Base-by-base conservation (phyloP, 2,329 filamentous ascomycete genomes). In the Aureobasidium pullulans region DNA sequence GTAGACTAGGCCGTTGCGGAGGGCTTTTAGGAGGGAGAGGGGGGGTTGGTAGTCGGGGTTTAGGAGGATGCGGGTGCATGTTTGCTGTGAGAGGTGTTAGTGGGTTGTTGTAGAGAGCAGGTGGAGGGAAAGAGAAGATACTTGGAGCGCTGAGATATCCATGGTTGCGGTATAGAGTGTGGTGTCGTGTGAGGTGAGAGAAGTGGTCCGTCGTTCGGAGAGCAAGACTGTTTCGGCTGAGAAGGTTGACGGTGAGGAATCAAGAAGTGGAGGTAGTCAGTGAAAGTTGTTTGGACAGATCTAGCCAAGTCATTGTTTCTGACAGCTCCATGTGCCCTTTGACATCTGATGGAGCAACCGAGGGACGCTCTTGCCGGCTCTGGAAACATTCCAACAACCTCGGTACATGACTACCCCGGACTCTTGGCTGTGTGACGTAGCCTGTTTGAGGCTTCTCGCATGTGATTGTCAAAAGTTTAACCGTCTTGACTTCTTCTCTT, bases 1-100 rank as follows among this genome's bases (percentile, higher is more conserved):
- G 76, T 99, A 99, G 64, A 99, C 90, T 65, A 92, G 86, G 73
- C 94, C 94, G 84, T 97, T 99, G 76, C 94, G 90, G 66, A 94
- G 88, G 68, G 86, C 90, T 82, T 99, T 99, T 73, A 96, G 73
- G 66, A 99, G 81, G 60, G 89, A 84, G 63, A 99, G 83, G 59
- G 91, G 73, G 68, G 94, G 90, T 68, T 94, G 90, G 76, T 96
- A 89, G 65, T 84, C 81, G 6, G 92, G 91, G 72, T 97, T 85
- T 63, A 94, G 83, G 65, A 92, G 79, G 60, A 96, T 80, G 66
- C 82, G 81, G 77, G 96, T 90, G 66, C 92, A 76, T 62, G 82
- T 79, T 66, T 81, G 79, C 88, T 93, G 68, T 43, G 42, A 6
- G 16, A 15, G 2, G 40, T 36, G 19, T 49, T 15, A 37, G 56